Conservation (phyloP, 2,329 filamentous ascomycete species). For the Dothideomycetidae sp. region DNA sequence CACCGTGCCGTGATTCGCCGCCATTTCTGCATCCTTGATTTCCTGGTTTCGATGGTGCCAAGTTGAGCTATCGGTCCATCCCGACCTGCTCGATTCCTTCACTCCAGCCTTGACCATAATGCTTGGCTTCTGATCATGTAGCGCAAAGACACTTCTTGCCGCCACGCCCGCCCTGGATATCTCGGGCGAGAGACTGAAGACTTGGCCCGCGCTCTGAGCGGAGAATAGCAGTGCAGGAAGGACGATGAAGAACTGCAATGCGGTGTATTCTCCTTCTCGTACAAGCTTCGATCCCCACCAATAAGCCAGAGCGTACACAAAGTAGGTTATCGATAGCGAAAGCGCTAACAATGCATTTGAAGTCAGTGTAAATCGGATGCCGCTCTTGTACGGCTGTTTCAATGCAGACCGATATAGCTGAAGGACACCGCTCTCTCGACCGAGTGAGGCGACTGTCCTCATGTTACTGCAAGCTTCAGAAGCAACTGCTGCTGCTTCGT, state of each 20-base stretch:
- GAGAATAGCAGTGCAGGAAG: constrained; percentile 33
- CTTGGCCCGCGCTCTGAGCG: constrained; percentile 32
- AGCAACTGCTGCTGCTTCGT: constrained; percentile 48
- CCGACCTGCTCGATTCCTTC: too few species aligned
- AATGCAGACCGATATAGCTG: constrained; percentile 25
- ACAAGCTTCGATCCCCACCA: constrained; percentile 35
- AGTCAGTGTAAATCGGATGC: constrained; percentile 26
- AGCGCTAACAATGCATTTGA: constrained; percentile 31
- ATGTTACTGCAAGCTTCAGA: constrained; percentile 54
- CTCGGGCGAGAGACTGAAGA: constrained; percentile 33
- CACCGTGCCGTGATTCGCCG: constrained; percentile 13
- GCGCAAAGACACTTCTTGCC: constrained; percentile 29
- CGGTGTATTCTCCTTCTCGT: constrained; percentile 27
- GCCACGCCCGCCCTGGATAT: constrained; percentile 31
- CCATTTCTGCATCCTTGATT: not conserved
- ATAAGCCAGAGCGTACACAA: constrained; percentile 35
- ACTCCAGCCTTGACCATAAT: constrained; percentile 22
- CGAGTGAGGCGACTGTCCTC: constrained; percentile 40
- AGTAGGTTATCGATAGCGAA: constrained; percentile 32
- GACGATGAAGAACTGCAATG: constrained; percentile 32
- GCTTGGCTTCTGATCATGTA: constrained; percentile 27
- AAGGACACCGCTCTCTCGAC: constrained; percentile 28
- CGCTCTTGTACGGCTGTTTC: constrained; percentile 26
- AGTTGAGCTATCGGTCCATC: constrained; percentile 4
- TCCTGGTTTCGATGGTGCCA: constrained; percentile 6